Conservation (phyloP, 768 basidiomycete species). For the Leccinum truebloodii region DNA sequence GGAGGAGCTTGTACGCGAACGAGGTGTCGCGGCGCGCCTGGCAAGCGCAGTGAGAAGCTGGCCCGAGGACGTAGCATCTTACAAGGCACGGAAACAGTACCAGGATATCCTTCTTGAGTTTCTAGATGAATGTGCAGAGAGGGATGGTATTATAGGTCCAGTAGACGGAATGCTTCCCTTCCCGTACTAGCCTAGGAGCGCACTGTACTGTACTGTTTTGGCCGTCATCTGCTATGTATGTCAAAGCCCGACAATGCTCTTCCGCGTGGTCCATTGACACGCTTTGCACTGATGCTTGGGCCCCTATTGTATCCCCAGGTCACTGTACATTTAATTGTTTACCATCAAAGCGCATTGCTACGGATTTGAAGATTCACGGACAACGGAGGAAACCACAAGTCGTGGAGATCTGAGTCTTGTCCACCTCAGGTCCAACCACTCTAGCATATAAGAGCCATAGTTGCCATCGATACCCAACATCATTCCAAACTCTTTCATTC, state of each 20-base stretch:
- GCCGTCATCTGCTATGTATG: neutral
- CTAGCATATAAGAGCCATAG: slow-evolving; percentile 9
- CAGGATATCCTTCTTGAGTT: slow-evolving; percentile 26
- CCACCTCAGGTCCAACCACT: slow-evolving; percentile 6
- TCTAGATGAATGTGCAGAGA: slow-evolving; percentile 26
- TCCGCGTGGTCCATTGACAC: neutral
- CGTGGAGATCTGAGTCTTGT: slow-evolving; percentile 15
- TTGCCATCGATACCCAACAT: neutral
- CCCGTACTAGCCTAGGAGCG: slow-evolving; percentile 18
- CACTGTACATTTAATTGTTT: slow-evolving; percentile 10
- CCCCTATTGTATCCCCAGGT: slow-evolving; percentile 8
- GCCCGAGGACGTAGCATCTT: slow-evolving; percentile 56
- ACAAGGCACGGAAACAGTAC: slow-evolving; percentile 30
- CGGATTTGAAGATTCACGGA: slow-evolving; percentile 5
- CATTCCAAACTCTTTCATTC: neutral
- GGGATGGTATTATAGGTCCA: slow-evolving; percentile 19
- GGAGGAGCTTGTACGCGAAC: no score
- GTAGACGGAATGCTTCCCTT: slow-evolving; percentile 16
- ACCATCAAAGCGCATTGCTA: slow-evolving; percentile 10
- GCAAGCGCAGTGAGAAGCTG: slow-evolving; percentile 68
- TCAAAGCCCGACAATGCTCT: slow-evolving; percentile 3
- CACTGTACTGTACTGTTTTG: neutral
- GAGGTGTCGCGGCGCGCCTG: slow-evolving; percentile 61
- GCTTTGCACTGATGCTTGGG: neutral
- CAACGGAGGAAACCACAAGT: slow-evolving; percentile 18